Conservation (phyloP, 208 protist genomes). For the Polymyxa betae region DNA sequence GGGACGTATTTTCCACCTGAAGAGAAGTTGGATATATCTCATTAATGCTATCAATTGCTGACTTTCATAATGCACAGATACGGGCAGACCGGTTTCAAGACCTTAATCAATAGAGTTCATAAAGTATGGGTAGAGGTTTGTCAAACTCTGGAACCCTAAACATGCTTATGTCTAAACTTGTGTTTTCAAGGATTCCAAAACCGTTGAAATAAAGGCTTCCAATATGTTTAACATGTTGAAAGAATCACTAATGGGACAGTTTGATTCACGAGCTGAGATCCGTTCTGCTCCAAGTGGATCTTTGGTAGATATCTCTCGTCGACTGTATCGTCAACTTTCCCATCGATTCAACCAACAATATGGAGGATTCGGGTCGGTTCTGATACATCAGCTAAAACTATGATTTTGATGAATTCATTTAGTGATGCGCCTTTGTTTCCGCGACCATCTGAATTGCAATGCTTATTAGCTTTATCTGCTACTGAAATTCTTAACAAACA, state of each 20-base stretch:
- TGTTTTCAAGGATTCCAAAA: neutral
- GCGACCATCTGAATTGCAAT: neutral
- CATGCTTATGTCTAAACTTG: too few relatives aligned
- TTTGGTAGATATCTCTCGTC: neutral
- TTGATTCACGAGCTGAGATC: neutral
- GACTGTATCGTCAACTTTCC: neutral
- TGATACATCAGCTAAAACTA: neutral
- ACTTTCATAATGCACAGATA: too few relatives aligned
- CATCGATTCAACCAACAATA: neutral
- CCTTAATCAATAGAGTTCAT: neutral
- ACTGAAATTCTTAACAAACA: neutral
- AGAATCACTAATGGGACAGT: neutral
- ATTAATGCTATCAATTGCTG: too few relatives aligned
- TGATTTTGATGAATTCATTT: neutral
- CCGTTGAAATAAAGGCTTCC: neutral
- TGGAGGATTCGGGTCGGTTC: slow-evolving; percentile 50
- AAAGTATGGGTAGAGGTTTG: neutral
- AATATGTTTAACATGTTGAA: neutral
- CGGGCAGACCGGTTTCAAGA: neutral
- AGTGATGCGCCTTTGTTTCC: slow-evolving; percentile 52
- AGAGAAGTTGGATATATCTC: too few relatives aligned
- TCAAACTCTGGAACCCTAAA: too few relatives aligned
- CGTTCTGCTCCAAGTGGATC: neutral
- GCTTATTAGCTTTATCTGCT: neutral
- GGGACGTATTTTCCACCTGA: slow-evolving; percentile 53